A percentile compares a stretch with the other conserved stretches of the same genome.
Evolutionary conservation across 495 filamentous ascomycete genomes (phyloP).

Genomic region (Pseudevernia furfuracea): DNA sequence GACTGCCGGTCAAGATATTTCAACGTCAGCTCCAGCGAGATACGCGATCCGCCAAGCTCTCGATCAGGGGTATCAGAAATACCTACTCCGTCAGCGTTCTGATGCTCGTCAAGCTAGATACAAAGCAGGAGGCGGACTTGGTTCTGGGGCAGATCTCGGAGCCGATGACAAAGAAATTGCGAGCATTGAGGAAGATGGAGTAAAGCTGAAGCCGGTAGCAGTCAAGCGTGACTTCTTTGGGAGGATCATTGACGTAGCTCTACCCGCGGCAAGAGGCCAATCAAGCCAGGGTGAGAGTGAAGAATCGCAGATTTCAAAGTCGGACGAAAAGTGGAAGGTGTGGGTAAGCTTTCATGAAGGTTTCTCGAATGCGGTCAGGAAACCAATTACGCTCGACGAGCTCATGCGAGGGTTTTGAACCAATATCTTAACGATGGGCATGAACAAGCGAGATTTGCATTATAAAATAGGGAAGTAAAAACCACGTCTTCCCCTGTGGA

Average conservation of each 20-base stretch:
- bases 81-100: slow-evolving; percentile 51
- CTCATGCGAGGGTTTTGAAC: slow-evolving; percentile 56
- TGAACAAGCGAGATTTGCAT: neutral
- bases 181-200: slow-evolving; percentile 25
- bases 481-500: neutral
- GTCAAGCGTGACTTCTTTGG: slow-evolving; percentile 91
- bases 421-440: neutral
- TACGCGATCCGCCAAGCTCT: slow-evolving; percentile 89
- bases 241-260: slow-evolving; percentile 49
- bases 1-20: slow-evolving; percentile 34
- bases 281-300: slow-evolving; percentile 28
- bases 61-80: slow-evolving; percentile 76
- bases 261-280: slow-evolving; percentile 33
- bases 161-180: slow-evolving; percentile 38
- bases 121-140: slow-evolving; percentile 31
- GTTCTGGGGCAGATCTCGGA: neutral
- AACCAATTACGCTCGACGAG: slow-evolving; percentile 81
- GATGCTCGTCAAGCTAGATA: slow-evolving; percentile 50
- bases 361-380: slow-evolving; percentile 92
- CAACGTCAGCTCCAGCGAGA: slow-evolving; percentile 54
- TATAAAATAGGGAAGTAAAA: neutral
- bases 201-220: slow-evolving; percentile 28
- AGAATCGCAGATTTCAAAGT: slow-evolving; percentile 17
- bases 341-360: slow-evolving; percentile 97
- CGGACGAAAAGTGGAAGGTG: slow-evolving; percentile 47